A percentile compares a stretch with the other conserved stretches of the same genome.
phyloP scores from a whole-genome alignment of 2,329 filamentous ascomycete species.

The Colletotrichum filicis region DNA sequence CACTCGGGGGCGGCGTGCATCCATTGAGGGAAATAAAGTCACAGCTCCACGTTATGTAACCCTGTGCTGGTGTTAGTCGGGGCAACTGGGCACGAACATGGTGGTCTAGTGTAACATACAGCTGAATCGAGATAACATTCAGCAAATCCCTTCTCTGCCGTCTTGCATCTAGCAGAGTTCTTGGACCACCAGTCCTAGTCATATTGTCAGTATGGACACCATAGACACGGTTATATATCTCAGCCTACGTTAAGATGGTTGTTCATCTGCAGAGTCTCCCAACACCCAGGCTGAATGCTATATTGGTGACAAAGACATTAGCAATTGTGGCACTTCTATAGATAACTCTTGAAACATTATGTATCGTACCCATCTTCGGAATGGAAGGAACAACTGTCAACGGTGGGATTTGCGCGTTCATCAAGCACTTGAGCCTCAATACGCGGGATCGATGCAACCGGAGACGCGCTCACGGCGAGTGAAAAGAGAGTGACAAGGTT shows the following conservation, averaged over 20 bases:
- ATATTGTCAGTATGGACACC: not conserved
- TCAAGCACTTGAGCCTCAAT: not conserved
- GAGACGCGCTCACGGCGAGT: not conserved
- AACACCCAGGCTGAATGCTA: not conserved
- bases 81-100: not conserved
- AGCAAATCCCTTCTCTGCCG: not conserved
- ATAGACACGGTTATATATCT: not conserved
- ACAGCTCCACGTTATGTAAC: conserved; percentile 17
- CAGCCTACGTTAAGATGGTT: not conserved
- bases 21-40: conserved; percentile 14
- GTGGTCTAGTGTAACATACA: not conserved
- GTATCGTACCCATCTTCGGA: not conserved
- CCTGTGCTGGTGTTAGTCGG: not conserved
- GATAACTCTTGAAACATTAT: not conserved
- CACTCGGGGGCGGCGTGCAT: conserved; percentile 18
- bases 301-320: not conserved
- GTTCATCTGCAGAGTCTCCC: not conserved
- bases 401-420: not conserved
- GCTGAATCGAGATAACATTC: conserved; percentile 18
- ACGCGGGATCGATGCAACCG: not conserved
- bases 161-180: conserved; percentile 3
- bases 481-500: not conserved
- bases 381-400: not conserved
- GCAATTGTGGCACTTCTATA: too few species aligned
- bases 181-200: conserved; percentile 22